A percentile compares a stretch with the other conserved stretches of the same genome.
phyloP scores from a whole-genome alignment of 257 asterid species.

The Lithospermum erythrorhizon region DNA sequence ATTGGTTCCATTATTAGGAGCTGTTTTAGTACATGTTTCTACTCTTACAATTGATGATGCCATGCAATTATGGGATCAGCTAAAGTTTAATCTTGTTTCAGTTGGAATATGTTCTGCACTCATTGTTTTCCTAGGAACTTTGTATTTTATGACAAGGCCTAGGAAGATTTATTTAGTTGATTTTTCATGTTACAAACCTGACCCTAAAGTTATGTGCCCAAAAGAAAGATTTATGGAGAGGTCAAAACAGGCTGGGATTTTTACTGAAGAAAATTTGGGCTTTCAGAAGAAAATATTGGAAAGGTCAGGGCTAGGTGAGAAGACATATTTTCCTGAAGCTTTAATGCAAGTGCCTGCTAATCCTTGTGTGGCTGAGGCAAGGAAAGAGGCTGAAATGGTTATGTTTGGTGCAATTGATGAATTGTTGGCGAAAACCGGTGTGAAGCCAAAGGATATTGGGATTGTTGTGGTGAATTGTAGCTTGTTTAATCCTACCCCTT shows the following conservation, averaged over 20 bases:
- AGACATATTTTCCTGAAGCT: slow-evolving; percentile 15
- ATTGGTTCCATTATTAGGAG: slow-evolving; percentile 3
- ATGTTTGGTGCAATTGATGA: slow-evolving; percentile 74
- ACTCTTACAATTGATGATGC: slow-evolving; percentile 1
- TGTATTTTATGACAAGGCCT: background rate
- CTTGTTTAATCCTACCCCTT: slow-evolving; percentile 63
- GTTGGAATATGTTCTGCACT: background rate
- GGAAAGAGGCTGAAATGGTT: slow-evolving; percentile 57
- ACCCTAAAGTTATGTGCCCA: background rate
- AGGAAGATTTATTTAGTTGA: slow-evolving; percentile 4
- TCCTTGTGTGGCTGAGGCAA: slow-evolving; percentile 17
- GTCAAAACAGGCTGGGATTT: slow-evolving; percentile 8
- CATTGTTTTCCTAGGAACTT: background rate
- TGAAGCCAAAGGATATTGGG: slow-evolving; percentile 58
- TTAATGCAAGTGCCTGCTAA: slow-evolving; percentile 13
- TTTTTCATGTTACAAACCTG: slow-evolving; percentile 14
- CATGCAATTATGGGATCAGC: background rate
- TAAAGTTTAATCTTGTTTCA: background rate
- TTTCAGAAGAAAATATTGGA: slow-evolving; percentile 26
- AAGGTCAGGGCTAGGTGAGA: slow-evolving; percentile 22
- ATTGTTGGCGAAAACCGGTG: slow-evolving; percentile 46
- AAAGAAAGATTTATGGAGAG: background rate
- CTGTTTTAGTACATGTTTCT: slow-evolving; percentile 5
- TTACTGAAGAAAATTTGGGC: slow-evolving; percentile 19
- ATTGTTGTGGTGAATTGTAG: slow-evolving; percentile 68